Conservation (phyloP, 176 grass and related monocot species). For the Aechmea fasciata region DNA sequence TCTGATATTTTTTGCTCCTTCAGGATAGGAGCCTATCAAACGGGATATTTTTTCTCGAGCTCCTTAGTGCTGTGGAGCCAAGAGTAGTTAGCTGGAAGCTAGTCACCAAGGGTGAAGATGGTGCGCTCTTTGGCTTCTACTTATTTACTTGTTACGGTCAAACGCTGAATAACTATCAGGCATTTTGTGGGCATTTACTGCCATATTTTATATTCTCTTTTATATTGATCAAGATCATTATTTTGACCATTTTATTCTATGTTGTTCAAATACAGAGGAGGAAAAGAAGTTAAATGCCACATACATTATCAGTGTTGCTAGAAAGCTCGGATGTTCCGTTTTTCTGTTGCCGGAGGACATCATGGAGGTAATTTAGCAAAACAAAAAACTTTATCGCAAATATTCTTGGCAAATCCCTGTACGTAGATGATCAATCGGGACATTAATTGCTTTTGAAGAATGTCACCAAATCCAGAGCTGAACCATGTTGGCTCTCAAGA, state of each 20-base stretch:
- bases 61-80: slow-evolving; percentile 83
- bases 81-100: slow-evolving; percentile 91
- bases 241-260: not conserved
- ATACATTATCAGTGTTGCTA: slow-evolving; percentile 89
- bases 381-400: not conserved
- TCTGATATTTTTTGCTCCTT: slow-evolving; percentile 22
- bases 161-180: not conserved
- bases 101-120: slow-evolving; percentile 79
- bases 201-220: no score
- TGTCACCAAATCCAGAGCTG: not conserved
- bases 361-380: slow-evolving; percentile 63
- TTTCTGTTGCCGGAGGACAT: slow-evolving; percentile 97
- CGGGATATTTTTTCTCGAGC: slow-evolving; percentile 87
- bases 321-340: slow-evolving; percentile 90
- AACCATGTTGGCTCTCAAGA: not conserved
- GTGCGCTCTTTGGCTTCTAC: slow-evolving; percentile 24
- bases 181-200: not conserved
- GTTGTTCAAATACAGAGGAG: slow-evolving; percentile 41
- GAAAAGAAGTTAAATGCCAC: slow-evolving; percentile 95
- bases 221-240: not conserved
- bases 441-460: not conserved
- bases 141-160: not conserved
- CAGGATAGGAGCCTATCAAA: slow-evolving; percentile 85
- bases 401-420: not conserved
- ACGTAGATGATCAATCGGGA: not conserved